phyloP scores from a whole-genome alignment of 108 stramenopile genomes.

The Nitzschia inconspicua region DNA sequence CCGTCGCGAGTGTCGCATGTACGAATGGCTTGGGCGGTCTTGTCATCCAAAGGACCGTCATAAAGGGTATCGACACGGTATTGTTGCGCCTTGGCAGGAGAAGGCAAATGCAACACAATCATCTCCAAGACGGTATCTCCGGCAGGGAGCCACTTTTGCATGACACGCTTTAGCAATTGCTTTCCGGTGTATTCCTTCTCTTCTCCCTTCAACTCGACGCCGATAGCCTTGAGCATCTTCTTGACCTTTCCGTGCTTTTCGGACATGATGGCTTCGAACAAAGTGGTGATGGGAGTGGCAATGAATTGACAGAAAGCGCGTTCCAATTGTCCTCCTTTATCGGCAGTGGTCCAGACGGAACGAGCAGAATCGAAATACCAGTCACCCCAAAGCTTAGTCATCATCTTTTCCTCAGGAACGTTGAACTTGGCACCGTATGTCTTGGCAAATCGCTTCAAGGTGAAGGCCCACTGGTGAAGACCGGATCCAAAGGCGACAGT shows the following conservation, averaged over 20 bases:
- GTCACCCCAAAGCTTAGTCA: slow-evolving; percentile 99
- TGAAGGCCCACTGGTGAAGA: slow-evolving; percentile 99
- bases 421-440: slow-evolving; percentile 99
- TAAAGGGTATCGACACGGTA: slow-evolving; percentile 99
- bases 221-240: slow-evolving; percentile 99
- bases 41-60: slow-evolving; percentile 98
- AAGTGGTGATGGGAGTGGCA: slow-evolving; percentile 96
- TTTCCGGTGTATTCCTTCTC: slow-evolving; percentile 97
- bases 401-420: slow-evolving; percentile 97
- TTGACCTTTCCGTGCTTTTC: slow-evolving; percentile 97
- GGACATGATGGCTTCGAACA: slow-evolving; percentile 99
- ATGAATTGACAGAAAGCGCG: slow-evolving; percentile 99
- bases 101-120: slow-evolving; percentile 99
- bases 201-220: slow-evolving; percentile 94
- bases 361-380: slow-evolving; percentile 93
- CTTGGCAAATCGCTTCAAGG: slow-evolving; percentile 98
- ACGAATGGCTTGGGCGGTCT: slow-evolving; percentile 95
- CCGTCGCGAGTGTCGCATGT: slow-evolving; percentile 95
- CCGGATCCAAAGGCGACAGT: slow-evolving; percentile 99
- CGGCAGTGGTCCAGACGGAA: slow-evolving; percentile 90
- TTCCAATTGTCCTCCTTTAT: slow-evolving; percentile 90
- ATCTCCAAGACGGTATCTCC: slow-evolving; percentile 99
- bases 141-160: slow-evolving; percentile 99
- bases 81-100: slow-evolving; percentile 91
- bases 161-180: slow-evolving; percentile 98